phyloP scores from a whole-genome alignment of 495 filamentous ascomycete genomes.

The Usnea hakonensis region DNA sequence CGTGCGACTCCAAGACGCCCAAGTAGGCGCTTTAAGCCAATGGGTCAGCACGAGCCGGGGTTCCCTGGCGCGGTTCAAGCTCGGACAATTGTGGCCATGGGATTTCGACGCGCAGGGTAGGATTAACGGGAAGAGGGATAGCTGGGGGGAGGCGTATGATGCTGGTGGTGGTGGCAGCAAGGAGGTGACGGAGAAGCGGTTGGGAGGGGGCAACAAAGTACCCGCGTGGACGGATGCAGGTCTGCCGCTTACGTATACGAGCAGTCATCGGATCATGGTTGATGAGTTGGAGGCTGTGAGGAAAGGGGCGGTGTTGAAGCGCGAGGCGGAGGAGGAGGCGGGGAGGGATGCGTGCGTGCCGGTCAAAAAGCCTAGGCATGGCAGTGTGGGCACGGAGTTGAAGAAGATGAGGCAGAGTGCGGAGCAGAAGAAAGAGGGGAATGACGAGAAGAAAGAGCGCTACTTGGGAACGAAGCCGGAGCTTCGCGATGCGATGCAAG shows the following conservation, averaged over 20 bases:
- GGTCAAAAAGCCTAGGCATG: background rate
- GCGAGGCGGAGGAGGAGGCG: background rate
- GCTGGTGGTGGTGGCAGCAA: background rate
- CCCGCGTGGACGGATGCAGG: background rate
- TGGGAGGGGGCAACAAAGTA: background rate
- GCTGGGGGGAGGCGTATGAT: background rate
- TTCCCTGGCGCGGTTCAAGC: background rate
- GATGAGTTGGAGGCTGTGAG: background rate
- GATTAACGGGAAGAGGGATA: background rate
- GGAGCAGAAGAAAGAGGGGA: background rate
- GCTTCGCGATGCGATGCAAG: background rate
- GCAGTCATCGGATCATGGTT: background rate
- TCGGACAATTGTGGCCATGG: background rate
- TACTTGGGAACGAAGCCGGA: background rate
- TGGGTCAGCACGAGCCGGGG: background rate
- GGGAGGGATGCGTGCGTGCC: background rate
- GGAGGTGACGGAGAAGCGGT: background rate
- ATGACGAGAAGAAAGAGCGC: background rate
- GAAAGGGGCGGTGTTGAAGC: background rate
- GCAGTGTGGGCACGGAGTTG: background rate
- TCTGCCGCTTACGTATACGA: background rate
- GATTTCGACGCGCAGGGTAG: background rate
- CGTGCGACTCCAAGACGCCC: slow-evolving; percentile 7
- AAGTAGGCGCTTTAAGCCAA: background rate
- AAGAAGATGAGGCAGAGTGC: background rate